Conservation (phyloP, 2,329 filamentous ascomycete species). For the Sclerotinia nivalis region DNA sequence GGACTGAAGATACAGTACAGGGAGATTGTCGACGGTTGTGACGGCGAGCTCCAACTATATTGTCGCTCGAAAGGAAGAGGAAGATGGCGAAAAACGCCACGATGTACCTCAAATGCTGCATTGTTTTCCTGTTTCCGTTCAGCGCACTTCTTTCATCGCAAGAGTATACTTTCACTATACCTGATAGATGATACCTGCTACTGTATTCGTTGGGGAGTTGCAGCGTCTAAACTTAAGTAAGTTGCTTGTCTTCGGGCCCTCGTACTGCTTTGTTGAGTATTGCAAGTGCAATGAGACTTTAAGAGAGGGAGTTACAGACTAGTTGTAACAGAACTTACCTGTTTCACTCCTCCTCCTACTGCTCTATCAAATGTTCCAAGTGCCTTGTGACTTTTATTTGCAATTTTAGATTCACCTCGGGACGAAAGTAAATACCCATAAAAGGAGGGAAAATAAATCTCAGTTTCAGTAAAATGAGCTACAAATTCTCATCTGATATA, state of each 20-base stretch:
- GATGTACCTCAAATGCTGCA: conserved; percentile 17
- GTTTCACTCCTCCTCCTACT: background rate
- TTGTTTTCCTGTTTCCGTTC: background rate
- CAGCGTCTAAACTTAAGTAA: background rate
- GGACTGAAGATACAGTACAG: conserved; percentile 5
- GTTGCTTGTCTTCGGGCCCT: background rate
- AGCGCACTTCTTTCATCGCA: background rate
- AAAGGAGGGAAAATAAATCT: background rate
- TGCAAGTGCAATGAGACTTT: background rate
- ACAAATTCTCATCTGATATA: background rate
- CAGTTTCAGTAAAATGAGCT: background rate
- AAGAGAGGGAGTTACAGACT: background rate
- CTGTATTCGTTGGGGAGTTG: background rate
- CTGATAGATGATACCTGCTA: background rate
- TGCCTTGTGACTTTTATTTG: background rate
- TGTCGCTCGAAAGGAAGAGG: conserved; percentile 15
- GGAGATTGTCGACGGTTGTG: conserved; percentile 6
- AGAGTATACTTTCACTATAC: background rate
- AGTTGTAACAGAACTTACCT: background rate
- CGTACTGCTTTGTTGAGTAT: background rate
- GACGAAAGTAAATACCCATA: background rate
- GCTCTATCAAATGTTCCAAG: background rate
- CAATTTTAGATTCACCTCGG: background rate
- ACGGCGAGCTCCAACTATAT: conserved; percentile 14
- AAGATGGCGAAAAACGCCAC: conserved; percentile 4